Percentiles rank a stretch among this genome's conserved stretches.
phyloP scores from a whole-genome alignment of 768 basidiomycete genomes.

The Lanmaoa pseudosensibilis region DNA sequence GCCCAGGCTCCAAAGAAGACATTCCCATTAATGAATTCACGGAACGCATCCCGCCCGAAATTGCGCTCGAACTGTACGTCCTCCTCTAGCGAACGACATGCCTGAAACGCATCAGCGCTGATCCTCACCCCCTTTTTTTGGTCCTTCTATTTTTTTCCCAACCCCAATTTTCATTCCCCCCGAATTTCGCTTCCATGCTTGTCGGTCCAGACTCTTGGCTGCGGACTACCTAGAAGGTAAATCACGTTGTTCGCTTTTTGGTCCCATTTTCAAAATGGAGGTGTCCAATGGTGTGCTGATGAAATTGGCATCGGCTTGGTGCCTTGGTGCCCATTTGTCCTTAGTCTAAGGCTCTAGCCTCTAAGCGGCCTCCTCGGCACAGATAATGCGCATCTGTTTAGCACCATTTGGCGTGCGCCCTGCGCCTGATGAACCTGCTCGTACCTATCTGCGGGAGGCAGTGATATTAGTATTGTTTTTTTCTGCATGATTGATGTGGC shows the following conservation, averaged over 20 bases:
- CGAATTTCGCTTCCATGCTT: not conserved
- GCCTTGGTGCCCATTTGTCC: conserved; percentile 2
- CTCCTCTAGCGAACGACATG: not conserved
- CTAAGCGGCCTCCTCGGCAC: not conserved
- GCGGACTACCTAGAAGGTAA: conserved; percentile 69
- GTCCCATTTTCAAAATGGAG: conserved; percentile 19
- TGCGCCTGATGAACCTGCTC: not conserved
- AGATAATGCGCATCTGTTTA: not conserved
- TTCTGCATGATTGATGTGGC: not conserved
- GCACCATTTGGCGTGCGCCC: not conserved
- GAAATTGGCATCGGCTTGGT: conserved; percentile 1
- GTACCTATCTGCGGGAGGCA: conserved; percentile 1
- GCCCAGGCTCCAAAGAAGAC: conserved; percentile 70
- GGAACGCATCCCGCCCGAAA: conserved; percentile 83
- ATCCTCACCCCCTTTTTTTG: conserved; percentile 8
- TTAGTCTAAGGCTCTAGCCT: conserved; percentile 8
- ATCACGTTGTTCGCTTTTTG: conserved; percentile 4
- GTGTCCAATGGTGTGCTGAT: conserved; percentile 9
- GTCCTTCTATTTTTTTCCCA: not conserved
- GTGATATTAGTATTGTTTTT: conserved; percentile 3
- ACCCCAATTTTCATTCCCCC: conserved; percentile 3
- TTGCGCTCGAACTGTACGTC: conserved; percentile 86
- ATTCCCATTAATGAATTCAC: conserved; percentile 73
- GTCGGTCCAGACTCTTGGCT: conserved; percentile 48
- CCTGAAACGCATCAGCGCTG: conserved; percentile 6